These are phyloP conservation scores for Euphorbia schlechtendalii DNA, from an alignment of 441 rosid species.

Conservation along the genomic window DNA sequence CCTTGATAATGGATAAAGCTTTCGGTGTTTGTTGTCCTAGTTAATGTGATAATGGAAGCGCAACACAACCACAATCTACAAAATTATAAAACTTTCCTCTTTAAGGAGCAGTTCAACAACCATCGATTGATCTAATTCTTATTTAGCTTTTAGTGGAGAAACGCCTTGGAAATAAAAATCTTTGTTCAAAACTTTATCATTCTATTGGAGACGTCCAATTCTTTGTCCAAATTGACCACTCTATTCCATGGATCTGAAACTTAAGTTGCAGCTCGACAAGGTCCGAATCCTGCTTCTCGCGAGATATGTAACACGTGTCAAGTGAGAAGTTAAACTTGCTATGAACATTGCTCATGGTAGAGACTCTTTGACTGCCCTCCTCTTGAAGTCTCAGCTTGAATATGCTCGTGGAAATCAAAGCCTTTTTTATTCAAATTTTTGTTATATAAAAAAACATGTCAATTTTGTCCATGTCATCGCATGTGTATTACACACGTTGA, in stretches of 20 bases:
- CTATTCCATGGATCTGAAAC: conserved; percentile 66
- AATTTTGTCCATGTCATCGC: too few relatives aligned
- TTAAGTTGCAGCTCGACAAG: conserved; percentile 87
- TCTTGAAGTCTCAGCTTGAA: conserved; percentile 94
- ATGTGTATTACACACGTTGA: too few relatives aligned
- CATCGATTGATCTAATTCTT: conserved; percentile 54
- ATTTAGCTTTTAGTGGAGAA: conserved; percentile 40
- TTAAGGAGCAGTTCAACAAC: conserved; percentile 47
- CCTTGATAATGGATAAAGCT: conserved; percentile 74
- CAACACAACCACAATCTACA: conserved; percentile 48
- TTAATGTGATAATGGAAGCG: conserved; percentile 63
- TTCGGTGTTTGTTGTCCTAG: conserved; percentile 51
- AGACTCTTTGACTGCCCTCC: conserved; percentile 82
- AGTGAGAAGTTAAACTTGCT: conserved; percentile 95
- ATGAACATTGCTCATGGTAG: conserved; percentile 80
- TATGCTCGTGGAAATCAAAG: conserved; percentile 90
- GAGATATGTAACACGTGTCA: conserved; percentile 83
- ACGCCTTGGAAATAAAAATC: conserved; percentile 60
- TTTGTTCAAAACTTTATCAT: conserved; percentile 55
- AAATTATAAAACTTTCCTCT: conserved; percentile 53
- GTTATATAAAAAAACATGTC: too few relatives aligned
- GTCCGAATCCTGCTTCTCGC: conserved; percentile 78
- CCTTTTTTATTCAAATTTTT: too few relatives aligned
- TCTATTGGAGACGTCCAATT: conserved; percentile 48
- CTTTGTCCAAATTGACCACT: conserved; percentile 46